Percentiles rank a stretch among this genome's conserved stretches.
Evolutionary conservation across 129 eudicot genomes (phyloP).

Genomic region (Escallonia rubra): DNA sequence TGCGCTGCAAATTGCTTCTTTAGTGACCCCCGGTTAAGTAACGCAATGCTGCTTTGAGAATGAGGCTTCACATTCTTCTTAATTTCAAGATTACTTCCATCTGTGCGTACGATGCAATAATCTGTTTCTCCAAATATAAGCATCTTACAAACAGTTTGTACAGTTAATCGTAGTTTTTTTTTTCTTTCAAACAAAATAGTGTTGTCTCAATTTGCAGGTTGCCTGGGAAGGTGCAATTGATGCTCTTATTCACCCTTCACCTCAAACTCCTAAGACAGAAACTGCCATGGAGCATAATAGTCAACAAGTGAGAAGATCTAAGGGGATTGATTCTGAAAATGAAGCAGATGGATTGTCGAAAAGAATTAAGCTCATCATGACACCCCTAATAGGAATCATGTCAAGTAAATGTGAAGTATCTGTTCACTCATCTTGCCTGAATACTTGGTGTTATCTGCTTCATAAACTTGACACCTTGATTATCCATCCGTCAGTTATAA

Average conservation of each 20-base stretch:
- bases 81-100: not conserved
- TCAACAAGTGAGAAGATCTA: slow-evolving; percentile 11
- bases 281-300: not conserved
- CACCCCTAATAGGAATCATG: slow-evolving; percentile 70
- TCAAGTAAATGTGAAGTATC: slow-evolving; percentile 62
- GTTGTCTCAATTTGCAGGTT: slow-evolving; percentile 34
- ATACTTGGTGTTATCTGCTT: slow-evolving; percentile 84
- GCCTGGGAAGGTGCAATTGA: slow-evolving; percentile 91
- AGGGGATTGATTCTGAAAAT: slow-evolving; percentile 17
- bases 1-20: too few relatives aligned
- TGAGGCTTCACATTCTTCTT: not conserved
- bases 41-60: too few relatives aligned
- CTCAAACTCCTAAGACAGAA: slow-evolving; percentile 16
- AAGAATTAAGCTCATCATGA: slow-evolving; percentile 77
- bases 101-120: not conserved
- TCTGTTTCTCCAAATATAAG: not conserved
- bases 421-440: slow-evolving; percentile 64
- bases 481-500: slow-evolving; percentile 37
- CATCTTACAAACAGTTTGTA: not conserved
- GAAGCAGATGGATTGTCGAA: slow-evolving; percentile 39
- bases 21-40: too few relatives aligned
- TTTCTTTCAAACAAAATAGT: not conserved
- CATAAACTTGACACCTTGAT: slow-evolving; percentile 59
- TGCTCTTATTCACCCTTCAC: slow-evolving; percentile 50
- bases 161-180: not conserved